A percentile compares a stretch with the other conserved stretches of the same genome.
Evolutionary conservation across 805 yeast species (phyloP).

Genomic region (Starmerella floricola): DNA sequence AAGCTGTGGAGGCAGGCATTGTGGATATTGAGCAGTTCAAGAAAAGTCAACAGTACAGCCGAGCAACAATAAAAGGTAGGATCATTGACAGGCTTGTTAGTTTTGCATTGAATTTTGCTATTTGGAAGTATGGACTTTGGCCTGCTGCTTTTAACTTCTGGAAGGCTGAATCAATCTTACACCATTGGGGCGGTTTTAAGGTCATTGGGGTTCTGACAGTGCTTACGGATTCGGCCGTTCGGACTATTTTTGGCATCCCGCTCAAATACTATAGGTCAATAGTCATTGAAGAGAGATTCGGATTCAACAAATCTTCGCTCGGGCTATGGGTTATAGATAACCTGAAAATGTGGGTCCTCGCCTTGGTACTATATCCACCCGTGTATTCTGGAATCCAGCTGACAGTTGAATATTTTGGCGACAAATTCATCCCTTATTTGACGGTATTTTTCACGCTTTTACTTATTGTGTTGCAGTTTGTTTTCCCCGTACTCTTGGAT

Average conservation of each 20-base stretch:
- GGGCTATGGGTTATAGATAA: slow-evolving; percentile 61
- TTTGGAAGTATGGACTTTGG: slow-evolving; percentile 48
- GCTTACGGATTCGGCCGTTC: slow-evolving; percentile 29
- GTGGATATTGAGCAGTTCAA: slow-evolving; percentile 60
- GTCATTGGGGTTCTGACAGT: background rate
- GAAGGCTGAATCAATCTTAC: slow-evolving; percentile 6
- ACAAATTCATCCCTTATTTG: slow-evolving; percentile 65
- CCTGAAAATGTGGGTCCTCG: slow-evolving; percentile 46
- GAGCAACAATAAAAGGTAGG: slow-evolving; percentile 63
- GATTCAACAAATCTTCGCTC: slow-evolving; percentile 76
- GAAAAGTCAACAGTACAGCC: slow-evolving; percentile 64
- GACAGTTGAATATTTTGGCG: slow-evolving; percentile 69
- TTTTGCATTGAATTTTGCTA: slow-evolving; percentile 43
- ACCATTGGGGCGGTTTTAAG: slow-evolving; percentile 32
- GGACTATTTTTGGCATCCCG: slow-evolving; percentile 52
- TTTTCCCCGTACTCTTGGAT: slow-evolving; percentile 73
- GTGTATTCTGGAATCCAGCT: slow-evolving; percentile 61
- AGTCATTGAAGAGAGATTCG: slow-evolving; percentile 80
- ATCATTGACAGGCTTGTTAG: slow-evolving; percentile 42
- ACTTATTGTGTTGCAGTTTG: slow-evolving; percentile 60
- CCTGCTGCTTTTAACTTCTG: slow-evolving; percentile 51
- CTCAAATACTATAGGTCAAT: slow-evolving; percentile 63
- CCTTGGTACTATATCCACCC: slow-evolving; percentile 55
- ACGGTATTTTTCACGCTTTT: slow-evolving; percentile 58
- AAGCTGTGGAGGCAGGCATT: slow-evolving; percentile 51